A percentile compares a stretch with the other conserved stretches of the same genome.
Conservation (phyloP, 345 rosid genomes). For the Citrus trifoliata region DNA sequence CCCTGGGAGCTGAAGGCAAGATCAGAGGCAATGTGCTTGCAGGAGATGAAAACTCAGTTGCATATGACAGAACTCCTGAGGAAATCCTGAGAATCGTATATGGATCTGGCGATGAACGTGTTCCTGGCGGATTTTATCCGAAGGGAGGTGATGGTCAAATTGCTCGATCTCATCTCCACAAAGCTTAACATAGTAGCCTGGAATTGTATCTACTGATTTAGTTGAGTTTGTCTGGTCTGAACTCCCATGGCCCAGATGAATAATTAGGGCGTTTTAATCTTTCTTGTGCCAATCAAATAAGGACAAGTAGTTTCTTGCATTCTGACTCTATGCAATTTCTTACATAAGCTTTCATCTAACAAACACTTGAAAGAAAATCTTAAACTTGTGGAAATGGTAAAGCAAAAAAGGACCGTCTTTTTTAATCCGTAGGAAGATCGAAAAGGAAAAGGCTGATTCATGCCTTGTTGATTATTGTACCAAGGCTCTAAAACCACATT, state of each 20-base stretch:
- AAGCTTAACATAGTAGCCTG: background rate
- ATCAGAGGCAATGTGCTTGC: conserved; percentile 38
- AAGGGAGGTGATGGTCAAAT: conserved; percentile 38
- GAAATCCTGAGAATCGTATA: conserved; percentile 35
- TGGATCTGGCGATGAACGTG: conserved; percentile 28
- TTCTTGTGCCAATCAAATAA: background rate
- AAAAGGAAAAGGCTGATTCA: background rate
- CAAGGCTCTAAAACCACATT: background rate
- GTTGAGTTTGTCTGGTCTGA: background rate
- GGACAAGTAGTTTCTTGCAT: background rate
- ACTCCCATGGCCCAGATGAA: background rate
- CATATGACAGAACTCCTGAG: conserved; percentile 27
- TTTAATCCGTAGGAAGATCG: background rate
- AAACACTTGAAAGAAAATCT: background rate
- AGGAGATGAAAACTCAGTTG: conserved; percentile 28
- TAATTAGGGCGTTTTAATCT: background rate
- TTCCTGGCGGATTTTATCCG: conserved; percentile 37
- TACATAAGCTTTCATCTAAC: background rate
- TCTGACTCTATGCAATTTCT: background rate
- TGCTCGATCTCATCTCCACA: conserved; percentile 16
- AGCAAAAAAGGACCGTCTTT: background rate
- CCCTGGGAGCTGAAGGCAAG: conserved; percentile 29
- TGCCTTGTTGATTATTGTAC: background rate
- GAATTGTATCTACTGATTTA: background rate
- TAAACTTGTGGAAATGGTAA: background rate